Base-by-base conservation (phyloP, 352 stramenopile species). In the Globisporangium nodosum region DNA sequence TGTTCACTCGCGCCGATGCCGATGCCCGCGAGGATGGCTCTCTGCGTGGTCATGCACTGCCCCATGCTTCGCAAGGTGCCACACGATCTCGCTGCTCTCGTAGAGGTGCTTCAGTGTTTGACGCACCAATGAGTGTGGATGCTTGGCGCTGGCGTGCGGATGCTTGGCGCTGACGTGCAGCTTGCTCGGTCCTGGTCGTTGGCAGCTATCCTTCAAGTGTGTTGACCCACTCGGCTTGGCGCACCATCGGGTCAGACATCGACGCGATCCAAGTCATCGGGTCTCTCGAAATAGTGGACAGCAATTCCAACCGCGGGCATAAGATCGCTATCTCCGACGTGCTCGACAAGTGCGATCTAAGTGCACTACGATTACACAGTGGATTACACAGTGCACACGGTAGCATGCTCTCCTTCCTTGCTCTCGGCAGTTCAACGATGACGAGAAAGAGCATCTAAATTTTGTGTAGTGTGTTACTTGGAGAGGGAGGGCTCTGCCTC, bases 11-110 rank as follows among this genome's bases (percentile, higher is more conserved):
- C 2, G 2, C 50, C n/a, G 33, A 55, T 24, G 21, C 50, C 46
- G 12, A 52, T 21, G 15, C 48, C 52, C 16, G 57, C 43, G 42
- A 61, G 51, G 15, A 70, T 52, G 15, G 56, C 39, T 45, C 64
- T 70, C 15, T 53, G 65, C 13, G 57, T 68, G 54, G 56, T 64
- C 8, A 64, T 20, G 30, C 52, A 60, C 12, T 49, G 46, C 6
- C 63, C 63, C 66, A 73, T 73, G 20, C 1, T 9, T 15, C 20
- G 20, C 12, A 12, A 49, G 9, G 20, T 13, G 43, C 20, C 9
- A 3, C 16, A 9, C 8, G 8, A 30, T 49, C n/a, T 24, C 42
- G 8, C 42, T 21, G 6, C 9, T 48, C 45, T 15, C 18, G 18
- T 15, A 13, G 45, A 49, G 24, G n/a, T 3, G 15, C 45, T 21